These are phyloP conservation scores for Neodidymelliopsis sp. DNA, from an alignment of 2,329 filamentous ascomycete genomes.

Conservation along the genomic window DNA sequence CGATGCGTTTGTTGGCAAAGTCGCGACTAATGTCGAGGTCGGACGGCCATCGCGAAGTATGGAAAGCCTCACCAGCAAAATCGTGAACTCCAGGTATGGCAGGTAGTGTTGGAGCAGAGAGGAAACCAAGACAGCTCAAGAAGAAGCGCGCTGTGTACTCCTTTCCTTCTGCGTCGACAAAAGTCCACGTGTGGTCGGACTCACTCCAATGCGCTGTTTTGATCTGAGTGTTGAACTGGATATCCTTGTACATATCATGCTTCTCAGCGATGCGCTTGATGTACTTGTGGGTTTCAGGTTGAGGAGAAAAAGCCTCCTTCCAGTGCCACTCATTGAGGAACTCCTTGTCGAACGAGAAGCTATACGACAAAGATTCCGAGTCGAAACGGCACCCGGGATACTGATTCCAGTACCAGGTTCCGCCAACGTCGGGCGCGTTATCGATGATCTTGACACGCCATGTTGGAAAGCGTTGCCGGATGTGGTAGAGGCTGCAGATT, in stretches of 20 bases:
- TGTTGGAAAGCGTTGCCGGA: constrained; percentile 33
- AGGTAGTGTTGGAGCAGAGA: constrained; percentile 27
- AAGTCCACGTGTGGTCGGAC: constrained; percentile 22
- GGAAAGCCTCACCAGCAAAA: constrained; percentile 38
- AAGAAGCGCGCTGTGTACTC: constrained; percentile 26
- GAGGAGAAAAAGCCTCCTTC: constrained; percentile 43
- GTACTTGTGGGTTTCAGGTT: constrained; percentile 59
- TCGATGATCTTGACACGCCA: constrained; percentile 33
- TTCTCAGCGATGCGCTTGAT: constrained; percentile 57
- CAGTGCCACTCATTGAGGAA: constrained; percentile 55
- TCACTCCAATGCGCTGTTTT: constrained; percentile 23
- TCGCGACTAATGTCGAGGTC: constrained; percentile 52
- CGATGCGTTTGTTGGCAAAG: constrained; percentile 64
- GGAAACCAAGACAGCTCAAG: constrained; percentile 29
- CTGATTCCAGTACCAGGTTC: constrained; percentile 49
- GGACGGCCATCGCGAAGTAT: constrained; percentile 67
- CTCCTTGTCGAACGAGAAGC: constrained; percentile 53
- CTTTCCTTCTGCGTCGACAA: constrained; percentile 18
- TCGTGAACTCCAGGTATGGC: constrained; percentile 29
- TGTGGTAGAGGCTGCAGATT: constrained; percentile 42
- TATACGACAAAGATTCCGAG: constrained; percentile 56
- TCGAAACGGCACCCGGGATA: constrained; percentile 58
- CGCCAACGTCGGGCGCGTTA: constrained; percentile 6
- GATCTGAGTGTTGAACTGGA: constrained; percentile 31
- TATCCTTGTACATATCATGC: constrained; percentile 48